Base-by-base conservation (phyloP, 768 basidiomycete genomes). In the Trametes cubensis region DNA sequence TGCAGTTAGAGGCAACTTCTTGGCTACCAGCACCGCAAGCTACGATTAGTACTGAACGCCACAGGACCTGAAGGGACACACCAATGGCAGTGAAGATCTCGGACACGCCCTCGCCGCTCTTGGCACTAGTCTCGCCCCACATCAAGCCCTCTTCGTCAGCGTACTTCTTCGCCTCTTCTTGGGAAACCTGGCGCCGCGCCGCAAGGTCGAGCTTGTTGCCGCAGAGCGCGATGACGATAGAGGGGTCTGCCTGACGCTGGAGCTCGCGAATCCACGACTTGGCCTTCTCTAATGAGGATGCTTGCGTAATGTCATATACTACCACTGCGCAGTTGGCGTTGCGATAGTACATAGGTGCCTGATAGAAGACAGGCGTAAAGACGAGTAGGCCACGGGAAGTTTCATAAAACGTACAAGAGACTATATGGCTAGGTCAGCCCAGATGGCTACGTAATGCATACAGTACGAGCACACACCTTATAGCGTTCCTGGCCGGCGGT, bases 291-390 rank as follows among this genome's bases (percentile, higher is more conserved):
- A 96, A 85, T 2, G 95, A 96, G 23, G 93, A 82, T 8, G 89
- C 73, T 72, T 94, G 90, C 44, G 97, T 98, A 74, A 99, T 95
- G 76, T 99, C 97, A 74, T 94, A 96, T 21, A 95, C 94, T 49
- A 95, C 94, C 26, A 96, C 92, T 25, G 94, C 94, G 70, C 93
- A 94, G 71, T 95, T 91, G 71, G 92, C 93, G 66, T 94, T 94
- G 66, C 94, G 89, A 77, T 97, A 97, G 80, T 96, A 96, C 94
- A 95, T 96, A 58, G 93, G 94, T 40, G 93, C 92, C 86, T 94
- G 58, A 21, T 21, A 17, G 3, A 20, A 59, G 55, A 60, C 14
- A n/a, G 4, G 40, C 41, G 58, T 34, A 15, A 20, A 52, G 52
- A 38, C 6, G n/a, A 8, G 44, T 28, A 38, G 26, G 30, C 21